Percentiles rank a stretch among this genome's conserved stretches.
Conservation (phyloP, 495 filamentous ascomycete species). For the Hyaloscypha bicolor region DNA sequence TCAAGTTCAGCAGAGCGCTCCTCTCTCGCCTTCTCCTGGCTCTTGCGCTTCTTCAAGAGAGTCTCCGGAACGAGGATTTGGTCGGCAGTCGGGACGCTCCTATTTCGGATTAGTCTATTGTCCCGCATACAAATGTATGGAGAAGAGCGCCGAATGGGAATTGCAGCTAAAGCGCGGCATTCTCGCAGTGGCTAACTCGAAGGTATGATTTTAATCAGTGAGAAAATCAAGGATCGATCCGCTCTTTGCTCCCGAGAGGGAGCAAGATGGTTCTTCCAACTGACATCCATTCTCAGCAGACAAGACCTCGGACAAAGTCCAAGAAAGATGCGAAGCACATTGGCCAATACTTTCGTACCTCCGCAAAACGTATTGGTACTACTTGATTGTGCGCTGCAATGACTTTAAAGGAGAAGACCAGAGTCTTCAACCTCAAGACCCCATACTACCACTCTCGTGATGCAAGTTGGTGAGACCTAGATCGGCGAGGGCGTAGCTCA, state of each 20-base stretch:
- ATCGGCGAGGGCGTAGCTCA: constrained; percentile 54
- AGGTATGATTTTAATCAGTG: constrained; percentile 72
- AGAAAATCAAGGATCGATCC: constrained; percentile 41
- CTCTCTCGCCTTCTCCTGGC: constrained; percentile 96
- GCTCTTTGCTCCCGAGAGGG: constrained; percentile 11
- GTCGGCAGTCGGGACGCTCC: constrained; percentile 78
- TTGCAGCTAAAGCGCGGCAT: constrained; percentile 85
- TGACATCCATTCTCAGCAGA: constrained; percentile 60
- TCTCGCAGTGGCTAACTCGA: constrained; percentile 84
- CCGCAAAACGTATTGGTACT: constrained; percentile 41
- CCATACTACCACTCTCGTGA: constrained; percentile 56
- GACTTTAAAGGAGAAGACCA: constrained; percentile 76
- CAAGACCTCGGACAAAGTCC: constrained; percentile 72
- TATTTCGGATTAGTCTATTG: constrained; percentile 63
- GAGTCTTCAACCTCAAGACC: constrained; percentile 81
- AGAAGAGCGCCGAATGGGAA: constrained; percentile 85
- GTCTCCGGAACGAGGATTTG: constrained; percentile 97
- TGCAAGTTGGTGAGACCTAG: constrained; percentile 48
- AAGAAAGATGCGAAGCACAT: constrained; percentile 49
- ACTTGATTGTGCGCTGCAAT: constrained; percentile 60
- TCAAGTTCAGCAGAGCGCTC: constrained; percentile 75
- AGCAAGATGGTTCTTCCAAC: constrained; percentile 12
- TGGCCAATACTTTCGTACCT: constrained; percentile 36
- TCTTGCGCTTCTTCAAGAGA: constrained; percentile 99
- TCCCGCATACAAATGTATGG: constrained; percentile 56